Percentiles rank a stretch among this genome's conserved stretches.
Conservation (phyloP, 345 rosid genomes). For the Aegle marmelos region DNA sequence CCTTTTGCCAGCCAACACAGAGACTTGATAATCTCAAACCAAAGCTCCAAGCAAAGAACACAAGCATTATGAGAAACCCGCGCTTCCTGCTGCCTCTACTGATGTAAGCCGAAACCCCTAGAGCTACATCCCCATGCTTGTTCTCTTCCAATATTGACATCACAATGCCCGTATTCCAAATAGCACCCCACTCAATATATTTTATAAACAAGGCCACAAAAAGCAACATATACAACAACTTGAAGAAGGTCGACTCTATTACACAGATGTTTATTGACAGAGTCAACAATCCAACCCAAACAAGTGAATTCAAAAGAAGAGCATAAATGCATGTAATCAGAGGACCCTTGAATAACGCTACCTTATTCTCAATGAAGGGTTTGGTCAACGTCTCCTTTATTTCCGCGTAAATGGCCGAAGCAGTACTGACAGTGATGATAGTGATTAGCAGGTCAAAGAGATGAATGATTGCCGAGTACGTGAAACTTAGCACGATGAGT, state of each 20-base stretch:
- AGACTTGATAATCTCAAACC: conserved; percentile 16
- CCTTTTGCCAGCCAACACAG: conserved; percentile 12
- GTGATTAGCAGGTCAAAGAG: conserved; percentile 36
- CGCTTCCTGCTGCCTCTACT: conserved; percentile 27
- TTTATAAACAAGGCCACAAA: conserved; percentile 9
- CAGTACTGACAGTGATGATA: conserved; percentile 20
- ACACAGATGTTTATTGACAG: neutral
- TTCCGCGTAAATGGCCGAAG: conserved; percentile 23
- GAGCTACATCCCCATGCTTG: conserved; percentile 28
- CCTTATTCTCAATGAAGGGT: conserved; percentile 6
- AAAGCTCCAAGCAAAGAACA: conserved; percentile 20
- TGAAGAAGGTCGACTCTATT: neutral
- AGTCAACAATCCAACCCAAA: neutral
- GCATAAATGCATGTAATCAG: conserved; percentile 39
- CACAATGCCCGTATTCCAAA: conserved; percentile 35
- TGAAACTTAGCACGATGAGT: neutral
- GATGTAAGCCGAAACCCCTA: conserved; percentile 22
- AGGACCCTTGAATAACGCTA: conserved; percentile 31
- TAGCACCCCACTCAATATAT: conserved; percentile 36
- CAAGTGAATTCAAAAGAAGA: conserved; percentile 13
- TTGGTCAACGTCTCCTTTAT: conserved; percentile 11
- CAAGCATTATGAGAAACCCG: conserved; percentile 21
- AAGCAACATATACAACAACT: neutral
- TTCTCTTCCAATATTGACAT: conserved; percentile 35
- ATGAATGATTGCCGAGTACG: conserved; percentile 8